These are phyloP conservation scores for Pestalotiopsis sp. DNA, from an alignment of 2,329 filamentous ascomycete genomes.

Conservation along the genomic window DNA sequence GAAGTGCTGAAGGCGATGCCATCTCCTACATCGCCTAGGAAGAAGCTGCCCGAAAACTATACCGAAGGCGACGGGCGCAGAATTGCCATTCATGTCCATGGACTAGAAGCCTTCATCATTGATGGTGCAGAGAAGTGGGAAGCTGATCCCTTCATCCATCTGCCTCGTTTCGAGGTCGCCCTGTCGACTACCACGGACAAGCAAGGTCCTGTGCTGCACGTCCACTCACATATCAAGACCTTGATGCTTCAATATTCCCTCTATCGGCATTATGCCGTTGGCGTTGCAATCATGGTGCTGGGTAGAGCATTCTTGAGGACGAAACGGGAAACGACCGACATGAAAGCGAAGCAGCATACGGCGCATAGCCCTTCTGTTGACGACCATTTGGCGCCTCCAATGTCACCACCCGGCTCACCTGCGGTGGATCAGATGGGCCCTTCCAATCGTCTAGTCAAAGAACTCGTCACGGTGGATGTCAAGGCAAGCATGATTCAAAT, in stretches of 20 bases:
- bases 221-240: constrained; percentile 79
- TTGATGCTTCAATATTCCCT: constrained; percentile 87
- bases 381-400: constrained; percentile 39
- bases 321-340: constrained; percentile 39
- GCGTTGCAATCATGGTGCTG: constrained; percentile 77
- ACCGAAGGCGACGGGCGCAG: constrained; percentile 74
- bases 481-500: constrained; percentile 81
- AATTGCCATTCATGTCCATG: constrained; percentile 76
- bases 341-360: constrained; percentile 25
- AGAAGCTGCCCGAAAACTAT: constrained; percentile 48
- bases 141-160: constrained; percentile 77
- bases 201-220: constrained; percentile 83
- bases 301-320: constrained; percentile 66
- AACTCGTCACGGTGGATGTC: constrained; percentile 80
- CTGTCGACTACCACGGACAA: constrained; percentile 83
- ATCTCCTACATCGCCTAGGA: constrained; percentile 48
- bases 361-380: constrained; percentile 23
- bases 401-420: constrained; percentile 32
- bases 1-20: constrained; percentile 56
- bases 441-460: constrained; percentile 40
- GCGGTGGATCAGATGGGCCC: constrained; percentile 29
- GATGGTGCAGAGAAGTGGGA: constrained; percentile 85
- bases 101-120: constrained; percentile 86
- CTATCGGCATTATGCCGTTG: constrained; percentile 87
- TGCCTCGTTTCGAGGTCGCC: constrained; percentile 85